Evolutionary conservation across 768 basidiomycete genomes (phyloP).

Genomic region (Tulasnella sp.): DNA sequence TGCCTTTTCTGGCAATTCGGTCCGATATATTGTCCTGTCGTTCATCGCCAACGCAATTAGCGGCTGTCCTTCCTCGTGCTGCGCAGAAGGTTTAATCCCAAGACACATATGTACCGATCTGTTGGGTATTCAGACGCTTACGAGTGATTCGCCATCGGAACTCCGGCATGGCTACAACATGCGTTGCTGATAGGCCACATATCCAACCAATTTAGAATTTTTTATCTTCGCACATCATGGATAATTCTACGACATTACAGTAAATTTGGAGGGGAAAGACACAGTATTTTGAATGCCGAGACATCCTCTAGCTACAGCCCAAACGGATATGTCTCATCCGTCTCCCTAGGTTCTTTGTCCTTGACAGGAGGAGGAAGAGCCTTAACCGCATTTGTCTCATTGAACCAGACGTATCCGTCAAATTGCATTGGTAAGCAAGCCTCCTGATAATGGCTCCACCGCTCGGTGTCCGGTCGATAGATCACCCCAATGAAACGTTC

Average conservation of each 20-base stretch:
- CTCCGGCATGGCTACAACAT: neutral
- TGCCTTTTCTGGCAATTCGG: neutral
- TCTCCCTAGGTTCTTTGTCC: conserved; percentile 1
- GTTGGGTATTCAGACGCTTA: neutral
- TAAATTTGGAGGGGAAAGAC: neutral
- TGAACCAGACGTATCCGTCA: conserved; percentile 34
- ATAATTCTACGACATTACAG: neutral
- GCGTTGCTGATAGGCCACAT: neutral
- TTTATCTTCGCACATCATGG: neutral
- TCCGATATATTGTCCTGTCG: neutral
- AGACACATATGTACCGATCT: conserved; percentile 1
- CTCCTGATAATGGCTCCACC: conserved; percentile 37
- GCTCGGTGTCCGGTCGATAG: conserved; percentile 35
- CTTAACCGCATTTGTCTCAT: conserved; percentile 23
- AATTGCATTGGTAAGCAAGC: conserved; percentile 36
- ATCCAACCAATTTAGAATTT: neutral
- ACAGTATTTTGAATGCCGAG: neutral
- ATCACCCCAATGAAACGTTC: conserved; percentile 39
- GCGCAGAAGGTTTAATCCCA: neutral
- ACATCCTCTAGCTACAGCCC: conserved; percentile 17
- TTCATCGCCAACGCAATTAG: conserved; percentile 8
- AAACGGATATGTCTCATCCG: conserved; percentile 29
- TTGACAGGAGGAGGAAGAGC: neutral
- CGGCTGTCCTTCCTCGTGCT: neutral
- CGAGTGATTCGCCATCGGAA: neutral